A percentile compares a stretch with the other conserved stretches of the same genome.
These are phyloP conservation scores for Aspergillus hiratsukae DNA, from an alignment of 2,329 filamentous ascomycete genomes.

Conservation along the genomic window DNA sequence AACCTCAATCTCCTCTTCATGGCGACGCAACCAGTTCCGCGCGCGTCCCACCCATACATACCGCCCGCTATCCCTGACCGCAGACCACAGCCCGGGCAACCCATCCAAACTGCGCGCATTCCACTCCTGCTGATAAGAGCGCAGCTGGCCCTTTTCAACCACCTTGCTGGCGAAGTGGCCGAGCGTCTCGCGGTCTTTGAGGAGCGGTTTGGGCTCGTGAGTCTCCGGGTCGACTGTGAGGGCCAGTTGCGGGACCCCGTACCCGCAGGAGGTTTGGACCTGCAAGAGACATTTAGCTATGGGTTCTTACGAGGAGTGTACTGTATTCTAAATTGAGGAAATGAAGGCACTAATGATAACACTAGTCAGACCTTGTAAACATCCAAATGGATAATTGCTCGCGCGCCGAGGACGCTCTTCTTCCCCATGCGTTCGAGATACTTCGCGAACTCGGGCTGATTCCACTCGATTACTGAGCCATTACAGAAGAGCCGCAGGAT, in stretches of 20 bases:
- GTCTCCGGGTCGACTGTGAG: slow-evolving; percentile 32
- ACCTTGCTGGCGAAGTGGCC: slow-evolving; percentile 49
- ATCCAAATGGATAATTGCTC: slow-evolving; percentile 59
- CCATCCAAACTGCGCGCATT: slow-evolving; percentile 58
- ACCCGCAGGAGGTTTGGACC: slow-evolving; percentile 63
- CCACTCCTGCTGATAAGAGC: slow-evolving; percentile 53
- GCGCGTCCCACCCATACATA: slow-evolving; percentile 43
- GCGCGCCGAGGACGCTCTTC: slow-evolving; percentile 44
- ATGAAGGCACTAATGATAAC: background rate
- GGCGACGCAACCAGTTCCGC: slow-evolving; percentile 14
- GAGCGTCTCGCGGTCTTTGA: slow-evolving; percentile 55
- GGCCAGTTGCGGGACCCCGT: slow-evolving; percentile 55
- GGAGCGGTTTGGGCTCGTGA: slow-evolving; percentile 24
- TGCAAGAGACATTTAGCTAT: slow-evolving; percentile 35
- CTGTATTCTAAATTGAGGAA: background rate
- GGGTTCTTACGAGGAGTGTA: too few species aligned
- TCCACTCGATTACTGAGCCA: slow-evolving; percentile 57
- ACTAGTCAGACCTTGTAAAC: slow-evolving; percentile 51
- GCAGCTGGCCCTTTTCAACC: slow-evolving; percentile 47
- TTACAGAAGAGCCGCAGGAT: slow-evolving; percentile 63
- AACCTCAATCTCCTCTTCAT: slow-evolving; percentile 19
- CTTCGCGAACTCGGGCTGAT: slow-evolving; percentile 46
- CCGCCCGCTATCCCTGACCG: slow-evolving; percentile 49
- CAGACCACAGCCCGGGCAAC: slow-evolving; percentile 53
- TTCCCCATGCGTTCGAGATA: slow-evolving; percentile 45